Conservation (phyloP, 768 basidiomycete genomes). For the Termitomyces heimii region DNA sequence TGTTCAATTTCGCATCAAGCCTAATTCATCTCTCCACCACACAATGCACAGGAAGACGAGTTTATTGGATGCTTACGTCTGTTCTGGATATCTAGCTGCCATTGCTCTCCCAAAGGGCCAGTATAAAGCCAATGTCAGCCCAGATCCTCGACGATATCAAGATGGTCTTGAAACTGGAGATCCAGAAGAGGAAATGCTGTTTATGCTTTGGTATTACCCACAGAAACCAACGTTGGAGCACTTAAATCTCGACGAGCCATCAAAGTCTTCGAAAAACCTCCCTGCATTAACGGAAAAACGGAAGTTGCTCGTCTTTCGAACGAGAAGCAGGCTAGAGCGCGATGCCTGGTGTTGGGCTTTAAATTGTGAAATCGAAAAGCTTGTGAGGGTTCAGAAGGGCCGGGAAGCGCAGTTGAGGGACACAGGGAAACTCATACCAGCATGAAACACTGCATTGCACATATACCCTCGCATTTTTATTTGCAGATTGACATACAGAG, state of each 20-base stretch:
- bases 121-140: slow-evolving; percentile 45
- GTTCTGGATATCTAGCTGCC: slow-evolving; percentile 81
- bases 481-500: neutral
- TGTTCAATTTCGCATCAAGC: slow-evolving; percentile 62
- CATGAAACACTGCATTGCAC: slow-evolving; percentile 13
- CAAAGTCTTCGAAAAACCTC: slow-evolving; percentile 23
- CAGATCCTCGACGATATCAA: slow-evolving; percentile 69
- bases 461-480: slow-evolving; percentile 8
- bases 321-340: slow-evolving; percentile 80
- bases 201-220: slow-evolving; percentile 70
- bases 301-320: slow-evolving; percentile 61
- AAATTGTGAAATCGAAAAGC: slow-evolving; percentile 83
- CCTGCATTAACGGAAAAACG: slow-evolving; percentile 53
- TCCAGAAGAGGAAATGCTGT: slow-evolving; percentile 80
- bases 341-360: slow-evolving; percentile 96
- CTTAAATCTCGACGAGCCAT: slow-evolving; percentile 12
- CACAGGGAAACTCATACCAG: slow-evolving; percentile 48
- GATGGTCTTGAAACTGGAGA: slow-evolving; percentile 91
- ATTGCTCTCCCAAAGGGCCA: slow-evolving; percentile 60
- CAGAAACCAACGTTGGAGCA: slow-evolving; percentile 22
- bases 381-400: slow-evolving; percentile 52
- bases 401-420: slow-evolving; percentile 65
- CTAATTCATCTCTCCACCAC: slow-evolving; percentile 50
- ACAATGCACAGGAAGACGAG: slow-evolving; percentile 49
- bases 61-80: slow-evolving; percentile 73